These are phyloP conservation scores for Ustilago vetiveriae DNA, from an alignment of 1,284 basidiomycete species.

Conservation along the genomic window DNA sequence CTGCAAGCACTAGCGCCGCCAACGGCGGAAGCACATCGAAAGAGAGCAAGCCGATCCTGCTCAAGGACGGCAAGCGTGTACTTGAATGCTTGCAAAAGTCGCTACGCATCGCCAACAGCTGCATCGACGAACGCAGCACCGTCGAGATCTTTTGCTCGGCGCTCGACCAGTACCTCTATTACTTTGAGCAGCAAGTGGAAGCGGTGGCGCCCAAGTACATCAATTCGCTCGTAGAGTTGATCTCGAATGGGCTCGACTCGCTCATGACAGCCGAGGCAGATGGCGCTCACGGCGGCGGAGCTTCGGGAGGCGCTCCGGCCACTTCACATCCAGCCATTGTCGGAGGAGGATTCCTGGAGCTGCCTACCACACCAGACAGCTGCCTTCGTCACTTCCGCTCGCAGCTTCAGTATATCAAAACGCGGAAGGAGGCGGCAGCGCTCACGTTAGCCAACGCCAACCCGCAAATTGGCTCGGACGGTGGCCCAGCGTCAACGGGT, in stretches of 20 bases:
- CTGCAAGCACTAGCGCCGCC: constrained; percentile 13
- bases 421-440: constrained; percentile 72
- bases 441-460: constrained; percentile 25
- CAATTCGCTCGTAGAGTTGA: constrained; percentile 63
- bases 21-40: constrained; percentile 14
- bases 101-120: constrained; percentile 64
- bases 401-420: constrained; percentile 83
- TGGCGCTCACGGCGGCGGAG: constrained; percentile 15
- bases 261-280: constrained; percentile 35
- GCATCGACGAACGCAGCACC: constrained; percentile 63
- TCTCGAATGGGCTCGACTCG: constrained; percentile 58
- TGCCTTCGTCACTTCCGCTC: constrained; percentile 90
- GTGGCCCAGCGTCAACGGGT: constrained; percentile 6
- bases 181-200: constrained; percentile 65
- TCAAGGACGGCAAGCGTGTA: constrained; percentile 64
- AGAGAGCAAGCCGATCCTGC: constrained; percentile 43
- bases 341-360: constrained; percentile 80
- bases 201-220: constrained; percentile 63
- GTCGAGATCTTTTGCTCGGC: constrained; percentile 66
- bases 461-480: constrained; percentile 31
- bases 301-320: constrained; percentile 2
- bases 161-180: constrained; percentile 66
- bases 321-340: constrained; percentile 32
- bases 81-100: constrained; percentile 66
- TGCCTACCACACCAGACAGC: constrained; percentile 88